Evolutionary conservation across 345 rosid genomes (phyloP).

Genomic region (Litchi chinensis): DNA sequence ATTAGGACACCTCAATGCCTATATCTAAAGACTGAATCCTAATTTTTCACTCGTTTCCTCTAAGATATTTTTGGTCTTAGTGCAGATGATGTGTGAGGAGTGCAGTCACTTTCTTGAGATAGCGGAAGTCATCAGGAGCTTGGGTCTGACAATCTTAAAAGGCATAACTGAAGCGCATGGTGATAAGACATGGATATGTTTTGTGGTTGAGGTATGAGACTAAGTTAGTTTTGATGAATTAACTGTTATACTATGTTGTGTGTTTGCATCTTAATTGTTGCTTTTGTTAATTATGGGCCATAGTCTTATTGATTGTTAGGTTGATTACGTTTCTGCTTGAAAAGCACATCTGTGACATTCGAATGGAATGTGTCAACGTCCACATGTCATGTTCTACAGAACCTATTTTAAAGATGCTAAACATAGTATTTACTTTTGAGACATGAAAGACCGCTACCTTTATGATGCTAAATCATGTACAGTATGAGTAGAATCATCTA

Average conservation of each 20-base stretch:
- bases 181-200: slow-evolving; percentile 83
- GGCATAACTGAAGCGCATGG: slow-evolving; percentile 80
- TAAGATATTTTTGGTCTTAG: slow-evolving; percentile 7
- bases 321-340: not conserved
- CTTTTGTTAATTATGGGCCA: not conserved
- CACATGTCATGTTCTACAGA: not conserved
- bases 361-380: not conserved
- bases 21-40: not conserved
- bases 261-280: not conserved
- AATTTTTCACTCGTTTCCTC: not conserved
- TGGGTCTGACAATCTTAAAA: slow-evolving; percentile 84
- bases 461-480: not conserved
- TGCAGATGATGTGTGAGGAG: slow-evolving; percentile 93
- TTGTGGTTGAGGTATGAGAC: slow-evolving; percentile 81
- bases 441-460: not conserved
- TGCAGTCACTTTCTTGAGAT: slow-evolving; percentile 93
- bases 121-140: slow-evolving; percentile 79
- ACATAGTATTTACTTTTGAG: not conserved
- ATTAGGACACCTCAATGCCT: not conserved
- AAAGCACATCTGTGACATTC: not conserved
- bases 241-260: too few species aligned
- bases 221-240: slow-evolving; percentile 18
- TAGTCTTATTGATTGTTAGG: not conserved
- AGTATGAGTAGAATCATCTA: not conserved
- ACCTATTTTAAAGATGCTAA: not conserved